Conservation (phyloP, 345 rosid genomes). For the Rhizophora apiculata region DNA sequence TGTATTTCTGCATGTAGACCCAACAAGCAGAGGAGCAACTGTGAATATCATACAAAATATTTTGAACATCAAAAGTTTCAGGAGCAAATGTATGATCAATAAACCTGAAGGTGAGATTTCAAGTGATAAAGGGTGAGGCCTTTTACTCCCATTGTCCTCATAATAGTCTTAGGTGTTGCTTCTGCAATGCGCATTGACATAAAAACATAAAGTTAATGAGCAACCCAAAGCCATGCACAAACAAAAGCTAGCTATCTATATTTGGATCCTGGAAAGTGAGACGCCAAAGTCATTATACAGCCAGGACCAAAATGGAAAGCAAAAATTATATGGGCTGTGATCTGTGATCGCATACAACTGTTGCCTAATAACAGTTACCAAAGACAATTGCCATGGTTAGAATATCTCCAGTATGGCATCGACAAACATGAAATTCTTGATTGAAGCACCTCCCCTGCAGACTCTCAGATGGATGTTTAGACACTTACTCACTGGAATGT, state of each 20-base stretch:
- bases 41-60: conserved; percentile 7
- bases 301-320: too few species aligned
- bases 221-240: neutral
- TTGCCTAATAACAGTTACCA: too few species aligned
- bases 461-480: too few species aligned
- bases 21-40: conserved; percentile 5
- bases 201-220: neutral
- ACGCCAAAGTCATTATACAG: too few species aligned
- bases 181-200: conserved; percentile 17
- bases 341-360: too few species aligned
- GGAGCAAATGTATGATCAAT: conserved; percentile 1
- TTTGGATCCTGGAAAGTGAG: too few species aligned
- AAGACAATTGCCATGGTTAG: too few species aligned
- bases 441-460: too few species aligned
- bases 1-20: conserved; percentile 52
- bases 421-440: too few species aligned
- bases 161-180: conserved; percentile 36
- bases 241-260: neutral
- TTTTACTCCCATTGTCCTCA: conserved; percentile 39
- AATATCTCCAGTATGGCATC: too few species aligned
- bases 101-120: conserved; percentile 37
- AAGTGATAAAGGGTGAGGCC: conserved; percentile 39
- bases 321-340: too few species aligned
- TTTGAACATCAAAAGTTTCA: neutral
- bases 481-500: too few species aligned